Conservation (phyloP, 495 filamentous ascomycete species). For the Neurospora intermedia region DNA sequence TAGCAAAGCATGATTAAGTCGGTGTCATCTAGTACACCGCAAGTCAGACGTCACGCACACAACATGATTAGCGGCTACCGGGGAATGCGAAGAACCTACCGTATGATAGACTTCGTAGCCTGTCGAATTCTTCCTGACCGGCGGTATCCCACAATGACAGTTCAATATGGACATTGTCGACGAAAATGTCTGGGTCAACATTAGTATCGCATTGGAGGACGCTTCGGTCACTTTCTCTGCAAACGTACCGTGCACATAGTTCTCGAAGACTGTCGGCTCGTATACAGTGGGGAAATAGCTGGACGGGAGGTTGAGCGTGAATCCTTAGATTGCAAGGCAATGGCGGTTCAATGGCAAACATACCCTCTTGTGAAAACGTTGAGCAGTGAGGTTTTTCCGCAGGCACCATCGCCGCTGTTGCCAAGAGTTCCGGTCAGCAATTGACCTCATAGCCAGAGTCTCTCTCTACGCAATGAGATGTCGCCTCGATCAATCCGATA, state of each 20-base stretch:
- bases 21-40: conserved; percentile 52
- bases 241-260: conserved; percentile 87
- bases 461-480: neutral
- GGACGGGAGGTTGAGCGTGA: conserved; percentile 2
- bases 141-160: conserved; percentile 97
- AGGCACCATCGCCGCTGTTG: conserved; percentile 85
- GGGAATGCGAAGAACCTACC: conserved; percentile 25
- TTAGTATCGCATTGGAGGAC: neutral
- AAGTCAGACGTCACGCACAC: conserved; percentile 2
- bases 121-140: conserved; percentile 98
- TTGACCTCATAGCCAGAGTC: conserved; percentile 2
- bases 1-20: conserved; percentile 99
- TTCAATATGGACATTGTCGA: conserved; percentile 93
- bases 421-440: conserved; percentile 22
- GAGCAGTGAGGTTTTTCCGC: conserved; percentile 91
- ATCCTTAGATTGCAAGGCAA: neutral
- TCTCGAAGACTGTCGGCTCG: conserved; percentile 98
- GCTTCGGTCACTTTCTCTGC: neutral
- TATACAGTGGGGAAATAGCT: conserved; percentile 98
- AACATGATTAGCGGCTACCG: neutral
- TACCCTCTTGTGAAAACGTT: conserved; percentile 99
- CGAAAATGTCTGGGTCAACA: conserved; percentile 69
- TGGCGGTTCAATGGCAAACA: conserved; percentile 14
- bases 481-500: neutral
- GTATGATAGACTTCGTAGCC: conserved; percentile 87